Conservation (phyloP, 257 asterid species). For the Pogostemon cablin region DNA sequence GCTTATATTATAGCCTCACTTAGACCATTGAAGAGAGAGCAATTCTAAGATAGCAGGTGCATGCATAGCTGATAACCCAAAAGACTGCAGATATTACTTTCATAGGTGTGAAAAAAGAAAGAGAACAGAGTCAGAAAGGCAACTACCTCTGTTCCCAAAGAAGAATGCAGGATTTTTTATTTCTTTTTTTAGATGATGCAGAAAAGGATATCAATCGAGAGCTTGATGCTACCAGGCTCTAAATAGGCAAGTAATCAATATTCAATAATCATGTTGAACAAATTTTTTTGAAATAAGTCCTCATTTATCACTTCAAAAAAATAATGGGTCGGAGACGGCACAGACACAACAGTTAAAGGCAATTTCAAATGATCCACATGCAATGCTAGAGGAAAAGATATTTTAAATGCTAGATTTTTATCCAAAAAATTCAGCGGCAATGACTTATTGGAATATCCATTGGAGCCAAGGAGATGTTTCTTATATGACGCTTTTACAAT, state of each 20-base stretch:
- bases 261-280: neutral
- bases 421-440: neutral
- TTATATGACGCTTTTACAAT: neutral
- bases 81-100: conserved; percentile 9
- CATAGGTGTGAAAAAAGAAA: neutral
- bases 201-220: conserved; percentile 7
- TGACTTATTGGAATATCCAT: neutral
- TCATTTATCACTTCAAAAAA: conserved; percentile 11
- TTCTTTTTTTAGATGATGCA: neutral
- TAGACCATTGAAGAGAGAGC: neutral
- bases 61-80: neutral
- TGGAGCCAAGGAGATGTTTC: conserved; percentile 4
- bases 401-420: neutral
- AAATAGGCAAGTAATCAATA: too few relatives aligned
- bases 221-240: neutral
- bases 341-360: neutral
- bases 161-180: neutral
- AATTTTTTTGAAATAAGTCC: neutral
- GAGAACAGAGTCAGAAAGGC: neutral
- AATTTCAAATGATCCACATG: neutral
- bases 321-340: neutral
- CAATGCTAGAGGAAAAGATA: neutral
- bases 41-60: neutral
- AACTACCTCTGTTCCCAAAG: neutral
- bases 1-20: neutral